These are phyloP conservation scores for Wallemia ichthyophaga DNA, from an alignment of 1,284 basidiomycete genomes.

Conservation along the genomic window DNA sequence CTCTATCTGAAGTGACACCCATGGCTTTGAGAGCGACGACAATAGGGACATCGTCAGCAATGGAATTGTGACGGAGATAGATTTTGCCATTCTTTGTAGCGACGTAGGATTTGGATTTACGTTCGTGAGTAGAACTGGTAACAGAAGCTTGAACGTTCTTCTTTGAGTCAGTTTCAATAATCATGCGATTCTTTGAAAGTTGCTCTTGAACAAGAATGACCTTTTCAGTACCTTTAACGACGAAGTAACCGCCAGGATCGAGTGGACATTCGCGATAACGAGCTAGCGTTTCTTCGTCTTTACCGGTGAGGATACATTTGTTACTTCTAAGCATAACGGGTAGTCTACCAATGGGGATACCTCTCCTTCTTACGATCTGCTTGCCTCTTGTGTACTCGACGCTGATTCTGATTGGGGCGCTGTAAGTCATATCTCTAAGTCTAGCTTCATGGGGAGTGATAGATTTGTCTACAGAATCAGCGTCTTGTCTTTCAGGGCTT, in stretches of 20 bases:
- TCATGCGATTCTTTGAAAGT: slow-evolving; percentile 94
- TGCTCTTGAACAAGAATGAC: slow-evolving; percentile 98
- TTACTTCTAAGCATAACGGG: slow-evolving; percentile 94
- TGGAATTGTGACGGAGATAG: slow-evolving; percentile 92
- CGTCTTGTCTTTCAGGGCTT: slow-evolving; percentile 63
- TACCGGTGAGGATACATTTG: slow-evolving; percentile 63
- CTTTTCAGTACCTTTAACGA: slow-evolving; percentile 98
- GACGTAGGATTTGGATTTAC: slow-evolving; percentile 97
- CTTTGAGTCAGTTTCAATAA: slow-evolving; percentile 72
- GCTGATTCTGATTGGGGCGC: slow-evolving; percentile 75
- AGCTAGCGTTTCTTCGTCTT: slow-evolving; percentile 50
- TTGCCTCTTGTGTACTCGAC: slow-evolving; percentile 86
- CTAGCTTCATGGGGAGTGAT: slow-evolving; percentile 96
- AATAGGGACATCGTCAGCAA: slow-evolving; percentile 89
- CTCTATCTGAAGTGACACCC: slow-evolving; percentile 88
- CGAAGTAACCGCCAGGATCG: slow-evolving; percentile 96
- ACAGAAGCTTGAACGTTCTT: slow-evolving; percentile 93
- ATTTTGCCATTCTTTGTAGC: slow-evolving; percentile 77
- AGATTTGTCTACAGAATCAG: slow-evolving; percentile 40
- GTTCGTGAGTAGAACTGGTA: slow-evolving; percentile 88
- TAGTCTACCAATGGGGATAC: slow-evolving; percentile 65
- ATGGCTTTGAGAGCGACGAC: slow-evolving; percentile 87
- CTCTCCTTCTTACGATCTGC: slow-evolving; percentile 51
- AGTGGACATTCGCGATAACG: slow-evolving; percentile 87
- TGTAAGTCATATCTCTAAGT: slow-evolving; percentile 81